Evolutionary conservation across 805 yeast genomes (phyloP).

Genomic region (Zygosaccharomyces rouxii): DNA sequence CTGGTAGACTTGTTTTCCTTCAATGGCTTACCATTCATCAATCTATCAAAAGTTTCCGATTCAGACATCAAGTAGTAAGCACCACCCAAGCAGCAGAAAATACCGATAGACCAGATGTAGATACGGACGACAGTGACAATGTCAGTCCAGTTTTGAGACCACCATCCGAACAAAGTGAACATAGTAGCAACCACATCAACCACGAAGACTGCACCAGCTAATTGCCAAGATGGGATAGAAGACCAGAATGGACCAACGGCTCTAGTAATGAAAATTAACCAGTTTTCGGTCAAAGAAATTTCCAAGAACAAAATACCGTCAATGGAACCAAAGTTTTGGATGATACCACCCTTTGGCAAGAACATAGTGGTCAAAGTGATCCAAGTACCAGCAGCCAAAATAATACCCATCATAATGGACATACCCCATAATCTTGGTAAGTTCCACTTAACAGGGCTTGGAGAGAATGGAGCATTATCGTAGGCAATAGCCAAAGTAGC

Average conservation of each 20-base stretch:
- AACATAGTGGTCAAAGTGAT: slow-evolving; percentile 92
- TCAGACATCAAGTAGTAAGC: slow-evolving; percentile 89
- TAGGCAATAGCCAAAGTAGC: slow-evolving; percentile 96
- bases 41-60: slow-evolving; percentile 73
- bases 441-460: slow-evolving; percentile 94
- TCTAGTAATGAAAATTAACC: slow-evolving; percentile 95
- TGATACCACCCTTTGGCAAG: slow-evolving; percentile 84
- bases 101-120: slow-evolving; percentile 95
- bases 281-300: slow-evolving; percentile 92
- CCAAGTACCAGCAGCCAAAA: slow-evolving; percentile 91
- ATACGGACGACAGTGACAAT: slow-evolving; percentile 90
- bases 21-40: slow-evolving; percentile 75
- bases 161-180: slow-evolving; percentile 94
- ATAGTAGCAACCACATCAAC: slow-evolving; percentile 90
- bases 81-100: slow-evolving; percentile 95
- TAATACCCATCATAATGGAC: slow-evolving; percentile 80
- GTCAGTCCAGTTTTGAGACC: slow-evolving; percentile 97
- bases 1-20: slow-evolving; percentile 55
- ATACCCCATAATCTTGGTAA: slow-evolving; percentile 96
- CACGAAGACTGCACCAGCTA: slow-evolving; percentile 84
- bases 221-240: slow-evolving; percentile 93
- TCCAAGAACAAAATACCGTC: slow-evolving; percentile 93
- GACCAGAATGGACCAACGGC: slow-evolving; percentile 99
- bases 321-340: slow-evolving; percentile 91
- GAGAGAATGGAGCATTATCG: slow-evolving; percentile 94